A percentile compares a stretch with the other conserved stretches of the same genome.
Conservation (phyloP, 192 early-diverging fungal species). For the Geranomyces variabilis region DNA sequence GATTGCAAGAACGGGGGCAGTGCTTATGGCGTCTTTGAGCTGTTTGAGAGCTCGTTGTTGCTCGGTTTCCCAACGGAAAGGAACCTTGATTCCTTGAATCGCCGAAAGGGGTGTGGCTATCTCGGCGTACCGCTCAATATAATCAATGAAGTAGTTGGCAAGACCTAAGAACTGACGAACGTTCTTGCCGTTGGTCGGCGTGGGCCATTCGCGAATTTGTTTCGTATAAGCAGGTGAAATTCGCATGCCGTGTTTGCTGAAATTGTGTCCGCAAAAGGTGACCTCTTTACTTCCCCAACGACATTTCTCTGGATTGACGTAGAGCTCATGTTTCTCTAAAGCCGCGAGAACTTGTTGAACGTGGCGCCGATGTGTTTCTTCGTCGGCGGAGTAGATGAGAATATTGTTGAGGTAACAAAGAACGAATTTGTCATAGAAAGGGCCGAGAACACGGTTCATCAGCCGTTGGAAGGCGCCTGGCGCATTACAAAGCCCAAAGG, state of each 20-base stretch:
- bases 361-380: background rate
- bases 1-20: background rate
- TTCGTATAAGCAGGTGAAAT: slow-evolving; percentile 35
- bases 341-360: slow-evolving; percentile 26
- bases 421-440: slow-evolving; percentile 28
- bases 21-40: background rate
- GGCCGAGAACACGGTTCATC: slow-evolving; percentile 40
- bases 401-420: slow-evolving; percentile 53
- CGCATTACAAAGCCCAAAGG: no score
- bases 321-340: slow-evolving; percentile 34
- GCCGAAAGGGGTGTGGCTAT: slow-evolving; percentile 13
- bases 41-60: background rate
- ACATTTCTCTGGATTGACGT: slow-evolving; percentile 48
- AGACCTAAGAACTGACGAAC: slow-evolving; percentile 16
- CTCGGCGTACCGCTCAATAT: slow-evolving; percentile 25
- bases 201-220: slow-evolving; percentile 30
- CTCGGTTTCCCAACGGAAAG: background rate
- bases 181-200: slow-evolving; percentile 8
- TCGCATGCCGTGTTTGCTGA: slow-evolving; percentile 34
- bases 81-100: slow-evolving; percentile 27
- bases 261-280: slow-evolving; percentile 40
- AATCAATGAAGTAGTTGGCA: no score
- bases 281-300: slow-evolving; percentile 33
- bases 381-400: slow-evolving; percentile 43
- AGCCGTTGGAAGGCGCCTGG: no score